Base-by-base conservation (phyloP, 371 early-diverging fungal genomes). In the Conidiobolus incongruus region DNA sequence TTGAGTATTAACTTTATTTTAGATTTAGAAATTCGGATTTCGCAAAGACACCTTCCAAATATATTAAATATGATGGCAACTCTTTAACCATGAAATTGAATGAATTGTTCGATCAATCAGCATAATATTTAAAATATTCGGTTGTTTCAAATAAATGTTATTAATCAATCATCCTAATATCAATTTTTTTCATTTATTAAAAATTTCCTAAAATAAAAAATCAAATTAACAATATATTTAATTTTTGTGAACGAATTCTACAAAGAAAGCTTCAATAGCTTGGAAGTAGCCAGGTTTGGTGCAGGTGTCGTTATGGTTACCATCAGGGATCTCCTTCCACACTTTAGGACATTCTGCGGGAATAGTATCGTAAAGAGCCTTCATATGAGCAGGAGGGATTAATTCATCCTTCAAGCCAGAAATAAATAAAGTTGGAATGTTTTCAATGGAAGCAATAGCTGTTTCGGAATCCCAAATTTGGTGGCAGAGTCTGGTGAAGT, bases 251-350 rank as follows among this genome's bases (percentile, higher is more conserved):
- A 38, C 21, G 21, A 19, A 21, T 21, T 19, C 8, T 13, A 7
- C 19, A 15, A 15, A 47, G 34, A 72, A 77, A 2, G 4, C 41
- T 26, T 52, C 54, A 24, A 91, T 77, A 10, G 63, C 64, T 22
- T 72, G 75, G 60, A 81, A 89, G 51, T 92, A 94, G 0, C 77
- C 83, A 2, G 66, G 62, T 59, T 91, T 83, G 43, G 84, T 47
- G 45, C 79, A 78, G 4, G 93, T 90, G 46, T 94, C 92, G 53
- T 94, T 92, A 56, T 92, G 95, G 40, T 66, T 79, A 7, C 92
- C 92, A 20, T 70, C 47, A 10, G 60, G 54, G 55, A 94, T 84
- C 48, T 59, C 62, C 17, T 61, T 56, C 56, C 59, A 72, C 6
- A 55, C 8, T 22, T 31, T 43, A 33, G 16, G 16, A 5, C n/a